Evolutionary conservation across 108 stramenopile genomes (phyloP).

Genomic region (Conticribra weissflogii): DNA sequence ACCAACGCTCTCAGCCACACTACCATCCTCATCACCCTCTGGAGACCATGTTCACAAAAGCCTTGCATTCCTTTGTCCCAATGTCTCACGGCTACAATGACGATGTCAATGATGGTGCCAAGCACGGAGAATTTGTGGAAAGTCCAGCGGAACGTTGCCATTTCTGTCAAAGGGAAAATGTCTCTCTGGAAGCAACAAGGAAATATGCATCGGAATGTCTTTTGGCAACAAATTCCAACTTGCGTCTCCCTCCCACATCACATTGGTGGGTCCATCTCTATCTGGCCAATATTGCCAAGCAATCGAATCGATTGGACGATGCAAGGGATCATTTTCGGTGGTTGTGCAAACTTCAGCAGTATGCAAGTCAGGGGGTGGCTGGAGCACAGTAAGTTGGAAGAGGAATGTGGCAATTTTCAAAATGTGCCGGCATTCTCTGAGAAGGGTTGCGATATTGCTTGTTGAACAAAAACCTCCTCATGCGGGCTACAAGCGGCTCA

Average conservation of each 20-base stretch:
- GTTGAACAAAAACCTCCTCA: conserved; percentile 83
- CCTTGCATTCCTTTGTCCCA: no score
- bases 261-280: conserved; percentile 86
- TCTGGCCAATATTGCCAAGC: conserved; percentile 81
- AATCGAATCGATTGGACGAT: conserved; percentile 69
- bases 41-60: no score
- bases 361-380: conserved; percentile 93
- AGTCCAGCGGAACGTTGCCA: conserved; percentile 52
- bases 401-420: conserved; percentile 88
- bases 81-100: no score
- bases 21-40: no score
- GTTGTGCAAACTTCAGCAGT: conserved; percentile 87
- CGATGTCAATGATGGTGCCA: no score
- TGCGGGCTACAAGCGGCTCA: conserved; percentile 88
- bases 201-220: conserved; percentile 56
- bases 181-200: conserved; percentile 61
- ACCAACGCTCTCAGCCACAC: no score
- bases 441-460: conserved; percentile 81
- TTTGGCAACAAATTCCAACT: conserved; percentile 33
- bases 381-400: conserved; percentile 96
- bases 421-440: conserved; percentile 70
- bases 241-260: conserved; percentile 56
- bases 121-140: conserved; percentile 59
- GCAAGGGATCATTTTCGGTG: conserved; percentile 81
- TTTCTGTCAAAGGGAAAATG: conserved; percentile 59